A percentile compares a stretch with the other conserved stretches of the same genome.
Evolutionary conservation across 2,329 filamentous ascomycete species (phyloP).

Genomic region (Arthroderma uncinatum): DNA sequence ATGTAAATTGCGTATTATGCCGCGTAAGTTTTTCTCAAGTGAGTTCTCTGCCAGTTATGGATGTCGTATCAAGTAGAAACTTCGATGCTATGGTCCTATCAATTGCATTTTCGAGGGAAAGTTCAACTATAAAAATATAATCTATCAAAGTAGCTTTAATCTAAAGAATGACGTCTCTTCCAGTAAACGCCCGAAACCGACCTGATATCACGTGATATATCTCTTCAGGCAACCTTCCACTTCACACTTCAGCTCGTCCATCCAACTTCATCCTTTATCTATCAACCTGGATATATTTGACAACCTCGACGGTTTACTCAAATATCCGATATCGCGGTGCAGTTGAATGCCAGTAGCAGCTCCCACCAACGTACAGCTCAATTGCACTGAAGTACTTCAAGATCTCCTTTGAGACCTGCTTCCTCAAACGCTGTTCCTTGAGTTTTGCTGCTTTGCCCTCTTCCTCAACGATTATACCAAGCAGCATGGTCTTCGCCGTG

Average conservation of each 20-base stretch:
- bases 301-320: neutral
- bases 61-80: slow-evolving; percentile 5
- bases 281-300: too few species aligned
- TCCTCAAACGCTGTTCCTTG: neutral
- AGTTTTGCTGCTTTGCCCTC: neutral
- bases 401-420: neutral
- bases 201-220: too few species aligned
- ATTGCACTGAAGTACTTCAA: neutral
- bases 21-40: slow-evolving; percentile 6
- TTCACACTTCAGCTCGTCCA: too few species aligned
- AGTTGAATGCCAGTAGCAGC: neutral
- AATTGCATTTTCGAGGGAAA: neutral
- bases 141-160: too few species aligned
- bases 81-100: neutral
- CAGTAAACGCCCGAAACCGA: too few species aligned
- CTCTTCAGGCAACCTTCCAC: too few species aligned
- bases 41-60: neutral
- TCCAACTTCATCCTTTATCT: too few species aligned
- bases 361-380: neutral
- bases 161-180: too few species aligned
- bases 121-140: neutral
- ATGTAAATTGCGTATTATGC: slow-evolving; percentile 1
- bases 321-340: neutral
- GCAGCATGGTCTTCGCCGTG: neutral
- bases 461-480: neutral